These are phyloP conservation scores for Waltiozyma sp. DNA, from an alignment of 1,139 yeast genomes.

Conservation along the genomic window DNA sequence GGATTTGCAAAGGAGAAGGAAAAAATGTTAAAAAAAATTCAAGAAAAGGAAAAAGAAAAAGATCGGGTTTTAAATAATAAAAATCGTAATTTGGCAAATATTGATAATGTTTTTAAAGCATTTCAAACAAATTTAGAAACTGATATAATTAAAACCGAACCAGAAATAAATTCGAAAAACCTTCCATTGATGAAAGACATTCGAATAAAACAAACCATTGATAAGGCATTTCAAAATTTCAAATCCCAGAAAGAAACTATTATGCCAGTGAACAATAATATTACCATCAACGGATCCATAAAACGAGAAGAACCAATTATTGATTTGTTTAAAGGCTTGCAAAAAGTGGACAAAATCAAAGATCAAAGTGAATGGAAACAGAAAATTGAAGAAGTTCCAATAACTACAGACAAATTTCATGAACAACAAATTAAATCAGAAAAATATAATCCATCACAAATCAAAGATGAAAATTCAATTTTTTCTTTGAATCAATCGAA, in stretches of 20 bases:
- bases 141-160: neutral
- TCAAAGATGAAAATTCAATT: too few relatives aligned
- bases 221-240: neutral
- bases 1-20: neutral
- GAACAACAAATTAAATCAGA: too few relatives aligned
- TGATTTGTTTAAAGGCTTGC: neutral
- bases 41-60: conserved; percentile 1
- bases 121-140: neutral
- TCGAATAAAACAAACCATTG: neutral
- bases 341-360: neutral
- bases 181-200: neutral
- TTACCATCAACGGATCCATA: too few relatives aligned
- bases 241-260: neutral
- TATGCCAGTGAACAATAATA: neutral
- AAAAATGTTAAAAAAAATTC: neutral
- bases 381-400: too few relatives aligned
- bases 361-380: too few relatives aligned
- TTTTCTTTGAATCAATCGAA: too few relatives aligned
- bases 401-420: too few relatives aligned
- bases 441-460: too few relatives aligned
- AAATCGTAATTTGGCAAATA: conserved; percentile 1
- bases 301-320: neutral
- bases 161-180: neutral
- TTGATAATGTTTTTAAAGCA: neutral
- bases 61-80: conserved; percentile 4